Evolutionary conservation across 2,329 filamentous ascomycete species (phyloP), one percentile per base, ranked within the genome.

Genomic region (Exophiala spinifera): DNA sequence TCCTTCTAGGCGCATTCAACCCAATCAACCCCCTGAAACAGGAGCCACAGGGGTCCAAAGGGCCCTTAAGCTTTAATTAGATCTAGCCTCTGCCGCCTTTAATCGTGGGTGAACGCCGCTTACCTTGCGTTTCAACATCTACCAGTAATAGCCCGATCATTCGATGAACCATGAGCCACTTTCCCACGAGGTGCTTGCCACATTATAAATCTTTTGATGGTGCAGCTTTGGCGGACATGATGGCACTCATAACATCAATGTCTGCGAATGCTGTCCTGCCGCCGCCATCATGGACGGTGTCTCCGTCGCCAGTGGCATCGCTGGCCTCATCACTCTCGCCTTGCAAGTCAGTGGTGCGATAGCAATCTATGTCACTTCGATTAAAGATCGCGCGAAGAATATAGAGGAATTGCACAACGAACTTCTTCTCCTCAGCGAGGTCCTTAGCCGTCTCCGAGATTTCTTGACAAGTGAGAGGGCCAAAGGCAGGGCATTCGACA

Each of bases 351-450:
- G 52, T 21, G 47, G 46, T 17, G 53, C 55, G 4, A 46, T 64
- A 33, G 50, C 55, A 33, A 49, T 46, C 11, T 64, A 62, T 52
- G 47, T 57, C 46, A 59, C 50, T 23, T 46, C 61, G 6, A 52
- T 64, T 46, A 60, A 59, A 37, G 62, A 63, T 14, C 56, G 57
- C 11, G 47, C 50, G 44, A 62, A 63, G 49, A 59, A 60, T 44
- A 50, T 61, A 17, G 42, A 46, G 25, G 59, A 63, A 33, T 34
- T 64, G n/a, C 62, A 59, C 37, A 46, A 63, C 46, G 60, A 63
- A 43, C 47, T 64, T 1, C 44, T 59, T 10, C 46, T 63, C 13
- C 45, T 64, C 7, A 53, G 58, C 3, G 51, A 61, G 28, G 60
- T 64, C 33, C 59, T 64, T n/a, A 51, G 52, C 31, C 37, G 51